phyloP scores from a whole-genome alignment of 371 early-diverging fungal species.

The Circinella minor region DNA sequence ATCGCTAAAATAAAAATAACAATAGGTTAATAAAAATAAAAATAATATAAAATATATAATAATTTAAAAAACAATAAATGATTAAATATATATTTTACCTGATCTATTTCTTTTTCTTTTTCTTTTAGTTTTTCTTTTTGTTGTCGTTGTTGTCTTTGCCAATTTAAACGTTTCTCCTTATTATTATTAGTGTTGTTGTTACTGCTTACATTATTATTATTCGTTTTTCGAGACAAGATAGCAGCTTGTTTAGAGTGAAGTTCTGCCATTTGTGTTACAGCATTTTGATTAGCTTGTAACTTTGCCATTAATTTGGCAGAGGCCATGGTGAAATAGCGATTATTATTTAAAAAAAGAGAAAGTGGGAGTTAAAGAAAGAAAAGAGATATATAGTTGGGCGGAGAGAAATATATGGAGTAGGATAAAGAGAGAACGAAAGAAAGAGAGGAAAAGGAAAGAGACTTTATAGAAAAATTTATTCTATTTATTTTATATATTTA shows the following conservation, averaged over 20 bases:
- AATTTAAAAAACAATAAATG: too few relatives aligned
- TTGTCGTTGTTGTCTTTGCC: conserved; percentile 18
- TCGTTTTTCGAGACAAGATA: conserved; percentile 19
- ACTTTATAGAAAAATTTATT: too few relatives aligned
- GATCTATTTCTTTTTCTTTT: conserved; percentile 12
- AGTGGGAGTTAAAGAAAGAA: conserved; percentile 3
- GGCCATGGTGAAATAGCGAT: conserved; percentile 31
- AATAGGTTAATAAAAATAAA: not conserved
- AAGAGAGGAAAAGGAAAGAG: too few relatives aligned
- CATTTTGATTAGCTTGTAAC: conserved; percentile 44
- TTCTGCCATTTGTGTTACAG: conserved; percentile 47
- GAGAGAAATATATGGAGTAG: too few relatives aligned
- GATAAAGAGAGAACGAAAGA: too few relatives aligned
- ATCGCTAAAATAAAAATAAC: conserved; percentile 11
- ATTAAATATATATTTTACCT: conserved; percentile 4
- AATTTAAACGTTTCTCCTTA: conserved; percentile 16
- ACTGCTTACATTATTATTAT: not conserved
- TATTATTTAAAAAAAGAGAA: not conserved
- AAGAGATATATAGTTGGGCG: not conserved
- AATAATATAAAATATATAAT: not conserved
- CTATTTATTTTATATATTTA: too few relatives aligned
- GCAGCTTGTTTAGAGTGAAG: conserved; percentile 47
- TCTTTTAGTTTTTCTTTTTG: conserved; percentile 3
- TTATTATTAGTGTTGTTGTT: conserved; percentile 8
- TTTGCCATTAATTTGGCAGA: conserved; percentile 50